Evolutionary conservation across 2,329 filamentous ascomycete genomes (phyloP).

Genomic region (Penicillium verrucosum): DNA sequence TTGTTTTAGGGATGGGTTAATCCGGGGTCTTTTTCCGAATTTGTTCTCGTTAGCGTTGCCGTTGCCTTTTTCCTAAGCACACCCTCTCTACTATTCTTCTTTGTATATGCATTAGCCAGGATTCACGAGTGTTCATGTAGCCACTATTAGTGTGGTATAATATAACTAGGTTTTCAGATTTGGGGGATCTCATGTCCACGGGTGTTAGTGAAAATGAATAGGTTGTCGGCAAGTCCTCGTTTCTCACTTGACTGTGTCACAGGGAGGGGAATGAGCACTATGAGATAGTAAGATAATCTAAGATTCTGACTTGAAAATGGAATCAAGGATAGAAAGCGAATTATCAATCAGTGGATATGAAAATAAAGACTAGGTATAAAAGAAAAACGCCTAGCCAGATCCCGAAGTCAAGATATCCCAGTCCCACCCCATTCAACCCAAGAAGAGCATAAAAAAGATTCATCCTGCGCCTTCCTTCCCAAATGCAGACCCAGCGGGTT

Average conservation of each 20-base stretch:
- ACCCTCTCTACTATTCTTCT: neutral
- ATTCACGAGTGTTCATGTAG: neutral
- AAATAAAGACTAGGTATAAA: neutral
- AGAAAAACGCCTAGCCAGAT: neutral
- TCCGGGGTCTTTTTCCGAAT: neutral
- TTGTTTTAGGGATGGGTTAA: slow-evolving; percentile 10
- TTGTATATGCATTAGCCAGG: neutral
- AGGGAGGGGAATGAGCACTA: neutral
- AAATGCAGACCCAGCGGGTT: neutral
- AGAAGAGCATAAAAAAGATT: neutral
- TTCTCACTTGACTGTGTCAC: neutral
- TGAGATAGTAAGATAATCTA: neutral
- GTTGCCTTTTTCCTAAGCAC: neutral
- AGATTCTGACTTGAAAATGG: neutral
- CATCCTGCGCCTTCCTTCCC: neutral
- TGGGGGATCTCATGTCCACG: neutral
- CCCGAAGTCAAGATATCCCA: neutral
- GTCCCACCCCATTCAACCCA: neutral
- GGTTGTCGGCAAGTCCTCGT: neutral
- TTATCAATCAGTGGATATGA: slow-evolving; percentile 1
- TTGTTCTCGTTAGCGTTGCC: neutral
- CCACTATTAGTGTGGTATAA: neutral
- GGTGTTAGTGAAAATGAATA: neutral
- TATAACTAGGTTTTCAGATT: neutral
- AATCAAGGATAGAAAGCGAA: neutral